Base-by-base conservation (phyloP, 495 filamentous ascomycete species). In the Penicillium cinerascens region DNA sequence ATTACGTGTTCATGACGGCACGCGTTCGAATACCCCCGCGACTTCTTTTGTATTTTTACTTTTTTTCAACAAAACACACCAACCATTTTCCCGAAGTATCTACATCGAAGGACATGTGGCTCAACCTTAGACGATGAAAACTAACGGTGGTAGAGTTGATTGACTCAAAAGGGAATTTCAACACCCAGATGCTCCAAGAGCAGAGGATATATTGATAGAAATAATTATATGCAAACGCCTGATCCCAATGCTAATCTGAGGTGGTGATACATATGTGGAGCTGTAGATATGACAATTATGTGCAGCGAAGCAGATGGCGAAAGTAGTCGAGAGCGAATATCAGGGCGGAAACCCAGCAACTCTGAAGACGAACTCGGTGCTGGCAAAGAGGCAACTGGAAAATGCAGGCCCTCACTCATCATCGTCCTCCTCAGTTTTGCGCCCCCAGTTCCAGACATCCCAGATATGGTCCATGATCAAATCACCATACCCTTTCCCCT, bases 391-490 rank as follows among this genome's bases (percentile, higher is more conserved):
- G 13, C 41, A 10, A 0, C 25, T 6, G 3, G 15, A 18, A 35
- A 42, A 38, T 40, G 18, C 35, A 46, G 47, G 46, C 15, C 17
- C 40, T 50, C 42, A 33, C 15, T 27, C 43, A 44, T 9, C 45
- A 52, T 65, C 61, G 42, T 59, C 61, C 20, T 61, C 60, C 55
- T 58, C 61, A 44, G 65, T 54, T 59, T 65, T 66, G 48, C 66
- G 61, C 49, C 73, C 76, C 77, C 78, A 79, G 65, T 77, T 84
- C 82, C 80, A 89, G 38, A 91, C 92, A 69, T 96, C 89, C 77
- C 79, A 84, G 38, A 95, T 80, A 79, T 92, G 87, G 58, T 91
- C 87, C 69, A 80, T 78, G 55, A 96, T 96, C 70, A 96, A 71
- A 60, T 82, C 85, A 15, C 81, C 82, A 77, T 92, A 91, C 22